phyloP scores from a whole-genome alignment of 768 basidiomycete species.

The Leccinum longicurvipes region DNA sequence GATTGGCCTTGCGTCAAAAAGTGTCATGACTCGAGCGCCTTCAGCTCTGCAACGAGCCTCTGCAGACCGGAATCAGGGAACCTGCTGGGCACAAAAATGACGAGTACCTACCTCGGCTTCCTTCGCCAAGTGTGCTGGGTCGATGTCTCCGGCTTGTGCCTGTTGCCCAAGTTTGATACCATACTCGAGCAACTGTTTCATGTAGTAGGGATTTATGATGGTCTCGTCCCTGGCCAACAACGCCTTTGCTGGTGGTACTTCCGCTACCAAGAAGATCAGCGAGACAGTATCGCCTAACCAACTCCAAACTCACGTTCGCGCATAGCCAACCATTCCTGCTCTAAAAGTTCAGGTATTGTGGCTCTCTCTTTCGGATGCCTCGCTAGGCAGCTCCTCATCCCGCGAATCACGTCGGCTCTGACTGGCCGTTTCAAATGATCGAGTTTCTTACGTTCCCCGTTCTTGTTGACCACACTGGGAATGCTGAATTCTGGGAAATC shows the following conservation, averaged over 20 bases:
- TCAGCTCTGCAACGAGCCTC: slow-evolving; percentile 66
- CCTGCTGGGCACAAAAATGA: not conserved
- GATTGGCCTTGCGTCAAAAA: slow-evolving; percentile 1
- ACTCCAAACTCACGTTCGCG: slow-evolving; percentile 30
- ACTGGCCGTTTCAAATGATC: slow-evolving; percentile 73
- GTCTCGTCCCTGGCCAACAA: slow-evolving; percentile 53
- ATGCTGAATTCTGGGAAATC: slow-evolving; percentile 71
- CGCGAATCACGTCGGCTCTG: slow-evolving; percentile 67
- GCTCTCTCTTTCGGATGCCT: slow-evolving; percentile 80
- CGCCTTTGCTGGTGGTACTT: slow-evolving; percentile 28
- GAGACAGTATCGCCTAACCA: not conserved
- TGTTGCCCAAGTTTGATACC: slow-evolving; percentile 59
- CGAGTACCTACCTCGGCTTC: slow-evolving; percentile 53
- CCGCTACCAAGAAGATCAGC: slow-evolving; percentile 19
- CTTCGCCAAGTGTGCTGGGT: slow-evolving; percentile 44
- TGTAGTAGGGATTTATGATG: slow-evolving; percentile 76
- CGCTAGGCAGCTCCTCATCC: slow-evolving; percentile 78
- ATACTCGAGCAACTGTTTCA: slow-evolving; percentile 70
- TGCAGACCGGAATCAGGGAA: slow-evolving; percentile 23
- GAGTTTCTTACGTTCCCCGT: slow-evolving; percentile 44
- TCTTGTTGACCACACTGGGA: slow-evolving; percentile 40
- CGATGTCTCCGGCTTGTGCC: slow-evolving; percentile 38
- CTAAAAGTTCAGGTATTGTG: slow-evolving; percentile 83
- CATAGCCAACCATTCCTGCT: slow-evolving; percentile 75
- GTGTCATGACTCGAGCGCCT: slow-evolving; percentile 39